A percentile compares a stretch with the other conserved stretches of the same genome.
Conservation (phyloP, 768 basidiomycete genomes). For the Auricularia auricula-judae region DNA sequence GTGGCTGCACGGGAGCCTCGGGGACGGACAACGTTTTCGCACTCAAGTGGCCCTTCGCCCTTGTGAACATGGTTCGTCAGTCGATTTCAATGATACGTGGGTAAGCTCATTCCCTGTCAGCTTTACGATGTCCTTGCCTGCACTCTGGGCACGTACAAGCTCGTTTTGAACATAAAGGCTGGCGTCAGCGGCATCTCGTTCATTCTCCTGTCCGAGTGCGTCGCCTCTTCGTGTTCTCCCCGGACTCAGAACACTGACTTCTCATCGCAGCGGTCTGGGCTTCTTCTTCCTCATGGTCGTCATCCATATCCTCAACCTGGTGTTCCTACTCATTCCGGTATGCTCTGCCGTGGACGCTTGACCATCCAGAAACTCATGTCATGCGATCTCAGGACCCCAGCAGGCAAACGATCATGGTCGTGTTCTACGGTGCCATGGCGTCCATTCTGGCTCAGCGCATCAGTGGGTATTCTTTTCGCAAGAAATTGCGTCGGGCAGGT, state of each 20-base stretch:
- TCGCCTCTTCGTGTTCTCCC: background rate
- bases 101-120: background rate
- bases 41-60: conserved; percentile 1
- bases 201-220: background rate
- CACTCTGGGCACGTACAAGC: background rate
- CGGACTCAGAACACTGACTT: background rate
- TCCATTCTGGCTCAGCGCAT: background rate
- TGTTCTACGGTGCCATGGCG: background rate
- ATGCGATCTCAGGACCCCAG: background rate
- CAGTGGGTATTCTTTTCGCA: background rate
- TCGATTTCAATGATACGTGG: background rate
- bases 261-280: background rate
- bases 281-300: background rate
- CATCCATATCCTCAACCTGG: background rate
- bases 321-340: background rate
- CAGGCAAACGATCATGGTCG: background rate
- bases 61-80: background rate
- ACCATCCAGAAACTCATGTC: too few relatives aligned
- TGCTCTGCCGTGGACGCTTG: background rate
- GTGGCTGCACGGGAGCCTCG: background rate
- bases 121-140: background rate
- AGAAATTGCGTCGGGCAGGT: background rate
- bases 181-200: background rate
- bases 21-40: background rate
- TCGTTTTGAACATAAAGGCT: background rate